These are phyloP conservation scores for Calvatia gigantea DNA, from an alignment of 768 basidiomycete genomes.

Conservation along the genomic window DNA sequence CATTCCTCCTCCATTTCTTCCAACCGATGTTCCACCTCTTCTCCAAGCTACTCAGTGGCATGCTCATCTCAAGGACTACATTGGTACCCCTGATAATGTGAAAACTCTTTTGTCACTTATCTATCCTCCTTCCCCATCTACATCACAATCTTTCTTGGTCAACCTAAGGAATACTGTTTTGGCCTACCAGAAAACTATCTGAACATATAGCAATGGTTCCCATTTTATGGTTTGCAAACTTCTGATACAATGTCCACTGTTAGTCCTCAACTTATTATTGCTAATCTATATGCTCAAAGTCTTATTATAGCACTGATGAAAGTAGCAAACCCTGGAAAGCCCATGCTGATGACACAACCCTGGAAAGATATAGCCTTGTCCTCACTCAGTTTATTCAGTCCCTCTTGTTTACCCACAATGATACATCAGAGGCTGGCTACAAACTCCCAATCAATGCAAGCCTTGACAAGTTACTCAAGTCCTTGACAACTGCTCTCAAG, in stretches of 20 bases:
- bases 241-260: not conserved
- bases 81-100: not conserved
- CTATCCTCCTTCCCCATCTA: not conserved
- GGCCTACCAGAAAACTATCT: not conserved
- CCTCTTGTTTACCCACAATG: not conserved
- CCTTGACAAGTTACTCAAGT: not conserved
- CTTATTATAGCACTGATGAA: not conserved
- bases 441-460: not conserved
- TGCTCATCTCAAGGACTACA: not conserved
- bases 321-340: not conserved
- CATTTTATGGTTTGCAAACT: not conserved
- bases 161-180: not conserved
- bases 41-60: not conserved
- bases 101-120: not conserved
- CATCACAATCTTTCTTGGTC: not conserved
- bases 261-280: not conserved
- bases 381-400: not conserved
- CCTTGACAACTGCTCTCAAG: not conserved
- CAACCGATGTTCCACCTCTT: not conserved
- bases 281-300: not conserved
- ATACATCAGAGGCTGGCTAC: not conserved
- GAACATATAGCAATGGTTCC: not conserved
- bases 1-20: not conserved
- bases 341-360: not conserved
- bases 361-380: not conserved